Evolutionary conservation across 371 early-diverging fungal species (phyloP).

Genomic region (Mortierella sp.): DNA sequence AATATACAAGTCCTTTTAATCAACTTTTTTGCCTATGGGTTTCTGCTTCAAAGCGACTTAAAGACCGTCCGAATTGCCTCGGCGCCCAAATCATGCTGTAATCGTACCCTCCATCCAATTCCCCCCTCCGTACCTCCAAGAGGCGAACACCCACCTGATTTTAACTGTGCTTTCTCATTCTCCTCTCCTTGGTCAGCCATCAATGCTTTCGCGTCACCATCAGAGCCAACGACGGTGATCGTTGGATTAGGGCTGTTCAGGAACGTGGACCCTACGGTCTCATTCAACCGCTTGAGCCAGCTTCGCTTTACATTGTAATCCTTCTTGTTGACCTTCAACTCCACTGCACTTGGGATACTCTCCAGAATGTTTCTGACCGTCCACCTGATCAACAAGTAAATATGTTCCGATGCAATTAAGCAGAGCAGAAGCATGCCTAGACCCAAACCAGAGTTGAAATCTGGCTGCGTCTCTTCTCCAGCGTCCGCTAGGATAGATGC

Average conservation of each 20-base stretch:
- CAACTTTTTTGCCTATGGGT: too few relatives aligned
- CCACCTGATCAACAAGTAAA: conserved; percentile 23
- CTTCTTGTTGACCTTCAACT: conserved; percentile 20
- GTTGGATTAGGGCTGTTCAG: not conserved
- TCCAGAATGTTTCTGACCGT: conserved; percentile 17
- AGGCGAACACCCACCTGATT: not conserved
- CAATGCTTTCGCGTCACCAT: not conserved
- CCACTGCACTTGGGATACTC: conserved; percentile 30
- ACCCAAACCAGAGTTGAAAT: conserved; percentile 26
- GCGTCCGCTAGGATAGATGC: conserved; percentile 54
- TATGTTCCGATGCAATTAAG: conserved; percentile 36
- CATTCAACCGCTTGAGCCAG: conserved; percentile 30
- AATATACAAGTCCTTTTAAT: too few relatives aligned
- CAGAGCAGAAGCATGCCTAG: conserved; percentile 26
- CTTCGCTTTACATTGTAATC: conserved; percentile 35
- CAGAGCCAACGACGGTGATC: not conserved
- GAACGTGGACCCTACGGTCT: conserved; percentile 8
- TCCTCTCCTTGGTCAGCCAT: not conserved
- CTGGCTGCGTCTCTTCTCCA: conserved; percentile 14
- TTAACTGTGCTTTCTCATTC: not conserved
- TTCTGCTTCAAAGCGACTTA: conserved; percentile 10
- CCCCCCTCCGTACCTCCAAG: not conserved
- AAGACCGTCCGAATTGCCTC: conserved; percentile 26
- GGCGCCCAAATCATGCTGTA: conserved; percentile 24
- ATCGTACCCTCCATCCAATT: not conserved